Base-by-base conservation (phyloP, 441 rosid species). In the Erysimum cheiri region DNA sequence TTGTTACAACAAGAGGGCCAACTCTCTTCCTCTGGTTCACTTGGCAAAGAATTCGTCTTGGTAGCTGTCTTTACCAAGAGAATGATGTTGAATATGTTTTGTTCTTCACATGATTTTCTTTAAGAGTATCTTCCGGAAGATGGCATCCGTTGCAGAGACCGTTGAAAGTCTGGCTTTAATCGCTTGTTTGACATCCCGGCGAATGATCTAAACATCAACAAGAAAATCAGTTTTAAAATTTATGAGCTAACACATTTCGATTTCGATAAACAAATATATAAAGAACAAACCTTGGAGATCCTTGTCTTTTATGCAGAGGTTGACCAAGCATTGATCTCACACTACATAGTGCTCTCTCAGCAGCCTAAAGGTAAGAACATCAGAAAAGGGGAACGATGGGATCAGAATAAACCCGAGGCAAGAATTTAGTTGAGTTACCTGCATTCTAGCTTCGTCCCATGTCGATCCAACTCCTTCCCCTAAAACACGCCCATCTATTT, bases 401-500 rank as follows among this genome's bases (percentile, higher is more conserved):
- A 71, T 55, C 31, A 32, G 11, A 59, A 59, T 35, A 47, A 31
- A 26, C 17, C 36, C 8, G 9, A 65, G 73, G 66, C 10, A 57
- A 24, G 8, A 62, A 50, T 53, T 46, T 70, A 55, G 28, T 24
- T 46, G 22, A 32, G 12, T 62, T 85, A 89, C 98, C 92, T 86
- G 96, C 86, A 80, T 84, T 86, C 82, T 88, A 67, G 99, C 98
- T 78, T 96, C 97, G 58, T 93, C 99, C 97, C 94, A 93, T 14
- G 98, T 87, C 15, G 79, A 85, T 65, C 98, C 99, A 56, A 78
- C 74, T 48, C 98, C 99, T 81, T 85, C 86, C 44, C 97, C 97
- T 77, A 93, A 53, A 64, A 91, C 84, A 80, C 85, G 93, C 28
- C 98, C 99, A 79, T 91, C 93, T 26, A 96, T 80, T 85, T 91